Base-by-base conservation (phyloP, 176 grass and related monocot genomes). In the Oryza meyeriana region DNA sequence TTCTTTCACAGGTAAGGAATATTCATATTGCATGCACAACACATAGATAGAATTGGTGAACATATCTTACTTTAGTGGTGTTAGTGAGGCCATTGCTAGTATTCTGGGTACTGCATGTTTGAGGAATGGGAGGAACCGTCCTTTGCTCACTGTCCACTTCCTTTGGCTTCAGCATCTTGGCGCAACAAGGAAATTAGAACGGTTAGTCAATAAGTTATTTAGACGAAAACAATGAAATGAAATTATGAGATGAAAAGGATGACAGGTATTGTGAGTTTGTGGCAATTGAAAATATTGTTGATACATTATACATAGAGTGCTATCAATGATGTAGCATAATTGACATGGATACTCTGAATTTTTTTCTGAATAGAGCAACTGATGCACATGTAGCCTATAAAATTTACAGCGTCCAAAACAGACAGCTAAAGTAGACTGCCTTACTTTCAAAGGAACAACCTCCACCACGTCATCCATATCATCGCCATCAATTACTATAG, bases 1-100 rank as follows among this genome's bases (percentile, higher is more conserved):
- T 26, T 65, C 36, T 74, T 74, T 18, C 2, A 8, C 18, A 26
- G 4, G 61, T 64, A 55, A 18, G 24, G 5, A 66, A 66, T 34
- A 0, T n/a, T 36, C 6, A 20, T 50, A 83, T 52, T 16, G 5
- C 71, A 75, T 74, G 29, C 59, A 36, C 22, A 83, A 27, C 25
- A 55, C n/a, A 75, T 25, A 22, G 40, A 32, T 64, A 27, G 38
- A 48, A 3, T 29, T 52, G 36, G 29, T 7, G 22, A 55, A n/a
- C 16, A 20, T 66, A 36, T 83, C 71, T 83, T 66, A 83, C 81
- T 75, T 83, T 66, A 66, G 31, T 25, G 44, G 30, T 52, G 38
- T 47, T 72, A 45, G 40, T 20, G 3, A 31, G 28, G 44, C 25
- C 17, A 8, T 17, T 48, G 39, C 61, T 24, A 64, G 27, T 47